Base-by-base conservation (phyloP, 129 eudicot genomes). In the Arctium lappa region DNA sequence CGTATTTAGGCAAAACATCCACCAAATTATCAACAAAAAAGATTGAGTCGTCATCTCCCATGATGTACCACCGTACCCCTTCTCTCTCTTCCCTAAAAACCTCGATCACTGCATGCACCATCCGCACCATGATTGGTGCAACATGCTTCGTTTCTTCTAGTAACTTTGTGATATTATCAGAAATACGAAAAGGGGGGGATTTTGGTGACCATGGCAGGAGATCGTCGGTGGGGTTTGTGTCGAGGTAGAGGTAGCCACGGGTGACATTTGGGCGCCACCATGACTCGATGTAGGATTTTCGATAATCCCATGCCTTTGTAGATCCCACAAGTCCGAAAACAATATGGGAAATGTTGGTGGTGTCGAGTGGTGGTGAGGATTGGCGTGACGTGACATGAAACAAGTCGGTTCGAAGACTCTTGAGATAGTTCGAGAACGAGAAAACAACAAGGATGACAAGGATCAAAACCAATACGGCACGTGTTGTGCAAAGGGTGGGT, bases 21-120 rank as follows among this genome's bases (percentile, higher is more conserved):
- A 66, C 83, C 12, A 85, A 65, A 66, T 89, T 89, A 22, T 89
- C 86, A 5, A 85, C 68, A 56, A 89, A 87, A 27, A 82, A 82
- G 1, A 89, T 63, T 16, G 93, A 33, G 37, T 89, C 90, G 12
- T 89, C 90, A 27, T 89, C 93, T 34, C 89, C 93, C 90, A 89
- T 76, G 7, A 87, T 79, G 12, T 83, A 72, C 93, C 93, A 90
- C 75, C 93, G 84, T 15, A 88, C 31, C 32, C 81, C 83, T 70
- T 84, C 85, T 27, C 79, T 69, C 71, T 74, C 91, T 78, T 85
- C 88, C 66, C 88, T 78, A n/a, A 83, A 81, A 15, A 84, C 50
- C 77, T 90, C 93, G 48, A 85, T 75, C 30, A 90, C 83, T 1
- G 88, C 89, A 63, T 86, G 89, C 8, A 85, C 90, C 33, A 89